These are phyloP conservation scores for Saccharomycopsis amapae DNA, from an alignment of 805 yeast species.

Conservation along the genomic window DNA sequence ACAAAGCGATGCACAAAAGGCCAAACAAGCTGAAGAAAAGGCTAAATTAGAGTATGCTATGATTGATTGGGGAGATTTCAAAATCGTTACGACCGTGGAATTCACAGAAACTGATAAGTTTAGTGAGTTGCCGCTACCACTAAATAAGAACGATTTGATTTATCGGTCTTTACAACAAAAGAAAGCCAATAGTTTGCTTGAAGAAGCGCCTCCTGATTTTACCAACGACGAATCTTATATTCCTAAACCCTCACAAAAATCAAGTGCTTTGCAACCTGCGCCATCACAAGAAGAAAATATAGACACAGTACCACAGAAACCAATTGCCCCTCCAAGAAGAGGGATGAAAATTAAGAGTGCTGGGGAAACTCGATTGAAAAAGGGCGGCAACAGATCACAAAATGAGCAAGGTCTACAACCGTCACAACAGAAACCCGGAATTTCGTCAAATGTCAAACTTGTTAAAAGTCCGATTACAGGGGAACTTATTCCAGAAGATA, in stretches of 20 bases:
- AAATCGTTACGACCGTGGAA: slow-evolving; percentile 58
- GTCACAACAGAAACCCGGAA: slow-evolving; percentile 26
- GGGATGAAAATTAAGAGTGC: slow-evolving; percentile 58
- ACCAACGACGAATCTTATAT: slow-evolving; percentile 18
- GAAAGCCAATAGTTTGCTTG: slow-evolving; percentile 30
- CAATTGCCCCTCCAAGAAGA: slow-evolving; percentile 24
- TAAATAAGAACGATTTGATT: slow-evolving; percentile 51
- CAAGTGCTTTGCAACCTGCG: background rate
- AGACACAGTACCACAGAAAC: slow-evolving; percentile 14
- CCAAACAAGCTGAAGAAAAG: slow-evolving; percentile 27
- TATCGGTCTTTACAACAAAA: slow-evolving; percentile 54
- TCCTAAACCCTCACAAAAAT: background rate
- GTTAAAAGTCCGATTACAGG: slow-evolving; percentile 80
- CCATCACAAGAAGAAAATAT: slow-evolving; percentile 3
- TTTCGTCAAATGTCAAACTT: background rate
- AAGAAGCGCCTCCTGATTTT: slow-evolving; percentile 38
- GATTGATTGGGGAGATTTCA: slow-evolving; percentile 84
- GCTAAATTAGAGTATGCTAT: slow-evolving; percentile 56
- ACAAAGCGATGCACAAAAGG: background rate
- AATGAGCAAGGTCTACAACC: slow-evolving; percentile 23
- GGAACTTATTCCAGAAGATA: slow-evolving; percentile 56
- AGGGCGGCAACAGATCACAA: slow-evolving; percentile 4
- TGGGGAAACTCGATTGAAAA: slow-evolving; percentile 56
- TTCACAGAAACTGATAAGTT: slow-evolving; percentile 56
- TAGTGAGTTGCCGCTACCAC: slow-evolving; percentile 45